Evolutionary conservation across 1,139 yeast species (phyloP), one percentile per base, ranked within the genome.

Genomic region (Spathaspora jeffriesii): DNA sequence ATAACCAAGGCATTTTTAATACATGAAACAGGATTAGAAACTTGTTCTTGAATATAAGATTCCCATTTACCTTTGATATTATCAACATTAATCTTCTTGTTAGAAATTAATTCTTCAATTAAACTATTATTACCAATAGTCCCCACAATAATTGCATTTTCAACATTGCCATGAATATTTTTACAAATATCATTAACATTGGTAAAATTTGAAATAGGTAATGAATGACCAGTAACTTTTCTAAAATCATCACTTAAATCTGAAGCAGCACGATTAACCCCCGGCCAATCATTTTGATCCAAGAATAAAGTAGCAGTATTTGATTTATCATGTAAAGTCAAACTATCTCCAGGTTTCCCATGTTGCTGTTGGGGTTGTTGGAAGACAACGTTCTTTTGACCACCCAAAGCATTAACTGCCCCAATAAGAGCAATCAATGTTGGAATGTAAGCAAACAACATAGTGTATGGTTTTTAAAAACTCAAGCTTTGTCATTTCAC

Each of bases 31-130:
- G 50, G 53, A 15, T 42, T 15, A n/a, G 46, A 43, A 7, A 53
- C 25, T 13, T 46, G 49, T 9, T 46, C 30, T 14, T 51, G 48
- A 8, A 50, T 38, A 38, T 55, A 56, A 17, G 57, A 47, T 47
- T 56, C 59, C 59, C 59, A 56, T 39, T 53, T 46, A 15, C 56
- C 58, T 28, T 53, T 46, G 17, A 55, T 48, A 15, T 46, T 43
- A 32, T 43, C 49, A 7, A 54, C 53, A 43, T 53, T 44, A 18
- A 55, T 32, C 22, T 31, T 30, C 9, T 42, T 44, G 3, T 44
- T 23, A 6, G 42, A 43, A 21, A 53, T 43, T n/a, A 55, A 46
- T 3, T 45, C 14, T 20, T 54, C 51, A 22, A 56, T 54, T 2
- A 50, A 22, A 7, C 49, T 39, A 4, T 54, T 52, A 15, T 54